phyloP scores from a whole-genome alignment of 306 rosid genomes.

The Arachis hypogaea region DNA sequence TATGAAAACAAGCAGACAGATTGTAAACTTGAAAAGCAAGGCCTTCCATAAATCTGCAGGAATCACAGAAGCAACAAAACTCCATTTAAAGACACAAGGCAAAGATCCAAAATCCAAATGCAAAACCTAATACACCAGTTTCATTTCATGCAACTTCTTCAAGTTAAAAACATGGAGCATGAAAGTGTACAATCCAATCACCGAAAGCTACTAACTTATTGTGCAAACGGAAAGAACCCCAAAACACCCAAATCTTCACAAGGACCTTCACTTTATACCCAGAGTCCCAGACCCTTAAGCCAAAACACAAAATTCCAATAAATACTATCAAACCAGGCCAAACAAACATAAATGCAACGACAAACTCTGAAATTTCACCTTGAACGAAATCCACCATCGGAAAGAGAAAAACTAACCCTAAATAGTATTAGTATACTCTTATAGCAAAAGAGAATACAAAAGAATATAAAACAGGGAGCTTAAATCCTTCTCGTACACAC shows the following conservation, averaged over 20 bases:
- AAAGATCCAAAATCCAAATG: neutral
- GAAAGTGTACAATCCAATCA: constrained; percentile 4
- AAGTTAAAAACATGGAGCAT: constrained; percentile 13
- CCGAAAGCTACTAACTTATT: constrained; percentile 1
- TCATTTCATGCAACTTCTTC: neutral
- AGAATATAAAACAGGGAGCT: constrained; percentile 18
- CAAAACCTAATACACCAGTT: constrained; percentile 8
- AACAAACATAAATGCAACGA: neutral
- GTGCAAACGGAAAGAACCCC: neutral
- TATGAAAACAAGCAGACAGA: neutral
- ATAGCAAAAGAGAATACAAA: constrained; percentile 15
- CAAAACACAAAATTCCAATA: constrained; percentile 26
- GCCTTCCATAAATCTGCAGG: neutral
- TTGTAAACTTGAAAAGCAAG: constrained; percentile 11
- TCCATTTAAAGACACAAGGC: neutral
- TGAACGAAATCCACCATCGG: constrained; percentile 26
- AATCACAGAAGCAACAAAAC: constrained; percentile 14
- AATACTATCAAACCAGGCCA: neutral
- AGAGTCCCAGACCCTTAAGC: neutral
- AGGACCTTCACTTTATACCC: neutral
- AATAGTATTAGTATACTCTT: neutral
- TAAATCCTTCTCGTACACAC: neutral
- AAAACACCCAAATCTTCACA: constrained; percentile 8
- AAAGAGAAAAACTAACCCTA: constrained; percentile 10
- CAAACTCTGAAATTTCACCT: constrained; percentile 21